Evolutionary conservation across 2,329 filamentous ascomycete genomes (phyloP), one percentile per base, ranked within the genome.

Genomic region (Aspergillus ibericus): DNA sequence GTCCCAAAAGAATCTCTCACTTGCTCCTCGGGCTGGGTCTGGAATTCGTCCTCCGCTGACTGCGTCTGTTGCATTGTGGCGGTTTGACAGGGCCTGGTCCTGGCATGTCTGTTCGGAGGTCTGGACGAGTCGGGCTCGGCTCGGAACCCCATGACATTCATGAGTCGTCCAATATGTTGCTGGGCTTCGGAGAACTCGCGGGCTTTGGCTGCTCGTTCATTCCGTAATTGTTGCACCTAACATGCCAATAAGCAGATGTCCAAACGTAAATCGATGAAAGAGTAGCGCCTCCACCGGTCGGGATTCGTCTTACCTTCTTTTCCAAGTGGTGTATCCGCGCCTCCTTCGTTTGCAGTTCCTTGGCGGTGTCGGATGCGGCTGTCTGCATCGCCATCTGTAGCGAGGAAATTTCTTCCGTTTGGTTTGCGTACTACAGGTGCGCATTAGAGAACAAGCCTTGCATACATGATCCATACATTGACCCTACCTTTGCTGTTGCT

Each of bases 171-270:
- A 20, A 76, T 76, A 47, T 76, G 72, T 54, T 76, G 71, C 53
- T 76, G 75, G 1, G 74, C 74, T 56, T 76, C 73, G 1, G 71
- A 73, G 35, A 76, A 76, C 55, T 77, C 74, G 9, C 72, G 70
- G 18, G 73, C 72, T 60, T 76, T 77, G 9, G 70, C 64, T 18
- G 72, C 68, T 38, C 73, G 67, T 51, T 76, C 72, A 36, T 73
- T 68, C 13, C 69, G 71, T 36, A 76, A 62, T 25, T 68, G 67
- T 63, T 75, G 72, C 12, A 75, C 60, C 74, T 76, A 20, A 20
- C 2, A 6, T 22, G 18, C 38, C 3, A 42, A 13, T 42, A 18
- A 20, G 49, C 5, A 35, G 38, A 25, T 16, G 42, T 18, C 29
- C 13, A 9, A 36, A 34, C 12, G 4, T 13, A 12, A 15, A 22